These are phyloP conservation scores for Calonectria naviculata DNA, from an alignment of 2,329 filamentous ascomycete genomes.

Conservation along the genomic window DNA sequence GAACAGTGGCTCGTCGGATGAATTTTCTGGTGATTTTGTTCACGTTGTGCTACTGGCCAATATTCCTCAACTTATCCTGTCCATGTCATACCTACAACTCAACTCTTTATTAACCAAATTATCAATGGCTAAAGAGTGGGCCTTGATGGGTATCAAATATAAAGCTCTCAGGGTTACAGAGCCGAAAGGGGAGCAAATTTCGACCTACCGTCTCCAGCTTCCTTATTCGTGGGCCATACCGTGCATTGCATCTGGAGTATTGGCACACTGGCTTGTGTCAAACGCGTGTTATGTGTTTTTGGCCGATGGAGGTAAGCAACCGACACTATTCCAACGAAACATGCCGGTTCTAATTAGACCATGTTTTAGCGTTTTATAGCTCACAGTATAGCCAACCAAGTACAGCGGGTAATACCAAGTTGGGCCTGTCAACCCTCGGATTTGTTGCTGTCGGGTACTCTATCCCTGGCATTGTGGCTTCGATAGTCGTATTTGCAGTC, in stretches of 20 bases:
- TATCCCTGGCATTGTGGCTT: not conserved
- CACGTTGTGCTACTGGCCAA: slow-evolving; percentile 1
- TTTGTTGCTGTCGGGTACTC: slow-evolving; percentile 1
- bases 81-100: not conserved
- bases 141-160: not conserved
- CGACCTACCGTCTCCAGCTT: slow-evolving; percentile 1
- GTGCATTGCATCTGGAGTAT: not conserved
- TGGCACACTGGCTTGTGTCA: not conserved
- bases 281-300: slow-evolving; percentile 8
- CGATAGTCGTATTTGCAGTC: not conserved
- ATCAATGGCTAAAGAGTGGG: slow-evolving; percentile 3
- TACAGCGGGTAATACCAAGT: not conserved
- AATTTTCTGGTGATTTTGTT: not conserved
- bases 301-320: not conserved
- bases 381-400: not conserved
- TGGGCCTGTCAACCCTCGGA: not conserved
- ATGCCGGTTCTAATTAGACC: not conserved
- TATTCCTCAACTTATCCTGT: slow-evolving; percentile 4
- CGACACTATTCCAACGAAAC: not conserved
- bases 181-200: not conserved
- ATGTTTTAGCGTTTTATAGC: not conserved
- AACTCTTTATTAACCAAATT: slow-evolving; percentile 1
- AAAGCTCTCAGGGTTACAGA: slow-evolving; percentile 1
- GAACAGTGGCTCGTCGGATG: not conserved
- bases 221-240: slow-evolving; percentile 3